phyloP scores from a whole-genome alignment of 1,284 basidiomycete genomes.

The Cryptococcus jaspeensis region DNA sequence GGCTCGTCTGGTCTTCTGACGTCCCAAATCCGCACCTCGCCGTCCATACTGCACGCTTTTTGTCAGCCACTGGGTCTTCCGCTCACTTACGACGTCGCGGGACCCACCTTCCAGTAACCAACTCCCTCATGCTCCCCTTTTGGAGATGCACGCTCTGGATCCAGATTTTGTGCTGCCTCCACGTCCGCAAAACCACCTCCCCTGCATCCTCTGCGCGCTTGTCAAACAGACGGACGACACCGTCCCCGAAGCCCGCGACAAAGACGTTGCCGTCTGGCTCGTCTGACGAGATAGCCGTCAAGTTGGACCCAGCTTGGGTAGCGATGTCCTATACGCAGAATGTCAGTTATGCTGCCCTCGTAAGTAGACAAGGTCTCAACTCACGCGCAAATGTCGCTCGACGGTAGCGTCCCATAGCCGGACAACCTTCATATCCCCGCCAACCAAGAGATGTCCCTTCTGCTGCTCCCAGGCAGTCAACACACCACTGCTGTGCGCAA shows the following conservation, averaged over 20 bases:
- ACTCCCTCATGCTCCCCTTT: constrained; percentile 67
- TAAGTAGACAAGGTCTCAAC: constrained; percentile 28
- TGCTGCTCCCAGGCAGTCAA: constrained; percentile 93
- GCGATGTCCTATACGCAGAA: constrained; percentile 55
- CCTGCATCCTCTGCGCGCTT: constrained; percentile 80
- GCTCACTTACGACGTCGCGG: neutral
- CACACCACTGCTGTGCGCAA: constrained; percentile 67
- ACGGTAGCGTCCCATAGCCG: constrained; percentile 94
- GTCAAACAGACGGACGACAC: constrained; percentile 87
- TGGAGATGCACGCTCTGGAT: constrained; percentile 89
- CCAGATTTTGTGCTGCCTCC: constrained; percentile 83
- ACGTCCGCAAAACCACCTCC: constrained; percentile 73
- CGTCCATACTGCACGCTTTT: constrained; percentile 66
- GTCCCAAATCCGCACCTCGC: constrained; percentile 92
- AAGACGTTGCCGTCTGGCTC: constrained; percentile 72
- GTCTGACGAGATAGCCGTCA: constrained; percentile 83
- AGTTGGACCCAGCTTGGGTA: constrained; percentile 84
- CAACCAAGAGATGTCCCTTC: constrained; percentile 78
- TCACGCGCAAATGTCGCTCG: constrained; percentile 75
- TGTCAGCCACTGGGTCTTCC: neutral
- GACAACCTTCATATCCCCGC: constrained; percentile 86
- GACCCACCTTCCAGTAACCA: constrained; percentile 82
- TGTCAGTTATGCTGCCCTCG: neutral
- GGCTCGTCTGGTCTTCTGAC: constrained; percentile 67
- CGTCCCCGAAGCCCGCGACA: constrained; percentile 90